phyloP scores from a whole-genome alignment of 331 rosid genomes.

The Malus hybrid region DNA sequence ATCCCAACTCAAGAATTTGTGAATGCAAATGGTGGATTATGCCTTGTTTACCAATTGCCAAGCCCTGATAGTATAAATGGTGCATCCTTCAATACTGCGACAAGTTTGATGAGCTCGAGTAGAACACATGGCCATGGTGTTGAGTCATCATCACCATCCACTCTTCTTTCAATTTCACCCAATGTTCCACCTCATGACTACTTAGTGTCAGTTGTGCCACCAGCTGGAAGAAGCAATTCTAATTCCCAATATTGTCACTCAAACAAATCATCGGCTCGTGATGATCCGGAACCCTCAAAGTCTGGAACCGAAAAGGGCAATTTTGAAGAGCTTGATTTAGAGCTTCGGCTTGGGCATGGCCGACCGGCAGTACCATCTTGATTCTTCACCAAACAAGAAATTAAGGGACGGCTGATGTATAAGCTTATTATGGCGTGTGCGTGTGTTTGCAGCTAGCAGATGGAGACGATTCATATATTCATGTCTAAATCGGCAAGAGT shows the following conservation, averaged over 20 bases:
- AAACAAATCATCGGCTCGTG: conserved; percentile 20
- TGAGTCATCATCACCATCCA: conserved; percentile 26
- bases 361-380: conserved; percentile 37
- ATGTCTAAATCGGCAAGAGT: conserved; percentile 12
- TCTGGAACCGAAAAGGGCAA: conserved; percentile 16
- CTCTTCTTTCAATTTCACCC: conserved; percentile 56
- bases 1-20: conserved; percentile 50
- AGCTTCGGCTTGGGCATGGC: conserved; percentile 75
- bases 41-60: conserved; percentile 66
- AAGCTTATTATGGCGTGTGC: background rate
- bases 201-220: conserved; percentile 12
- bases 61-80: conserved; percentile 33
- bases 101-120: background rate
- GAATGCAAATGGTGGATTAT: conserved; percentile 37
- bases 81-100: background rate
- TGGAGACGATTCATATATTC: background rate
- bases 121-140: background rate
- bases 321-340: conserved; percentile 76
- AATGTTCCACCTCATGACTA: conserved; percentile 24
- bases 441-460: background rate
- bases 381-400: background rate
- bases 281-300: conserved; percentile 13
- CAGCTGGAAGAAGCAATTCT: background rate
- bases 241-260: conserved; percentile 4
- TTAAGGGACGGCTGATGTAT: background rate